phyloP scores from a whole-genome alignment of 768 basidiomycete genomes.

The Tephrocybe sp. region DNA sequence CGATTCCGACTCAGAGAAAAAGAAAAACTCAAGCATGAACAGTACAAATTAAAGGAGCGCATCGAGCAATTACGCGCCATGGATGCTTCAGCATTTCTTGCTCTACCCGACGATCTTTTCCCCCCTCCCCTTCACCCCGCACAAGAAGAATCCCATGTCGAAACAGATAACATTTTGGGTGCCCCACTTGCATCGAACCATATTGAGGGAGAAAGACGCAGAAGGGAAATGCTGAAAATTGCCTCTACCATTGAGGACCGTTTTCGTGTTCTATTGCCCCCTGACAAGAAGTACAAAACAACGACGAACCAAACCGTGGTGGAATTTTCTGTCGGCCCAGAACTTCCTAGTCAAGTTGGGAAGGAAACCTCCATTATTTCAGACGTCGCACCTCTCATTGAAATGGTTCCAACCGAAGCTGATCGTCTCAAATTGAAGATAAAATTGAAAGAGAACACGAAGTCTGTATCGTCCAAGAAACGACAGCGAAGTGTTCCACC shows the following conservation, averaged over 20 bases:
- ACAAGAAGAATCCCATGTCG: constrained; percentile 26
- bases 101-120: constrained; percentile 58
- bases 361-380: constrained; percentile 26
- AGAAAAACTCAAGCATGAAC: constrained; percentile 88
- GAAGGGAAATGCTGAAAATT: constrained; percentile 70
- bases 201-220: constrained; percentile 70
- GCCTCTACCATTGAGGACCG: constrained; percentile 67
- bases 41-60: constrained; percentile 87
- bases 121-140: constrained; percentile 30
- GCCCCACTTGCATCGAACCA: constrained; percentile 36
- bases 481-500: constrained; percentile 17
- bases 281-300: constrained; percentile 47
- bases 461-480: constrained; percentile 25
- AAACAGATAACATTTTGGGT: constrained; percentile 26
- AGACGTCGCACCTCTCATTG: constrained; percentile 23
- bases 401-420: constrained; percentile 26
- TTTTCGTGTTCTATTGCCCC: constrained; percentile 71
- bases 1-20: constrained; percentile 83
- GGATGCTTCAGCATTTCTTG: constrained; percentile 68
- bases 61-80: constrained; percentile 79
- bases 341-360: constrained; percentile 17
- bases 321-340: constrained; percentile 23
- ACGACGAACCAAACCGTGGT: constrained; percentile 16
- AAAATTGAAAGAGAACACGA: constrained; percentile 26
- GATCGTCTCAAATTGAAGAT: constrained; percentile 37